Percentiles rank a stretch among this genome's conserved stretches.
Evolutionary conservation across 305 asterid genomes (phyloP).

Genomic region (Fraxinus baroniana): DNA sequence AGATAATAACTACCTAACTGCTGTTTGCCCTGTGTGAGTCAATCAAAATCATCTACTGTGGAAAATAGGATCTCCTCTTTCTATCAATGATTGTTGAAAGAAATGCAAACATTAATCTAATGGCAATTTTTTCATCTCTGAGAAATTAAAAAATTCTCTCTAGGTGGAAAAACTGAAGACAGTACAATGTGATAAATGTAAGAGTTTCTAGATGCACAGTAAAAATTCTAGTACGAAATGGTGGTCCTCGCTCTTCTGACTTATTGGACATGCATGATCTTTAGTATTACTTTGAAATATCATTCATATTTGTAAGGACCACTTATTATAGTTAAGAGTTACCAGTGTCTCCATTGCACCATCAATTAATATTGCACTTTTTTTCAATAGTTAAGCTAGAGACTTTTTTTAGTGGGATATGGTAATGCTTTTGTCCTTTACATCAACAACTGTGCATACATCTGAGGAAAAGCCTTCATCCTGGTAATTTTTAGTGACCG

Average conservation of each 20-base stretch:
- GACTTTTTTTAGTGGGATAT: neutral
- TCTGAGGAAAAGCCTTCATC: neutral
- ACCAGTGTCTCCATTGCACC: neutral
- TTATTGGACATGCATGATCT: neutral
- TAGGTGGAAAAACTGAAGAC: neutral
- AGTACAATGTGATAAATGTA: neutral
- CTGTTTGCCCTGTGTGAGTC: neutral
- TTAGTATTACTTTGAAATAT: neutral
- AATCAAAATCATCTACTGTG: neutral
- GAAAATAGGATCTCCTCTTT: neutral
- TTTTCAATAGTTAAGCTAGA: neutral
- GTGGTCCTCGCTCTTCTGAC: neutral
- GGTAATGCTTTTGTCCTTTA: neutral
- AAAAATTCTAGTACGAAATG: neutral
- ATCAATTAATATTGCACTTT: neutral
- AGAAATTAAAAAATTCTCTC: neutral
- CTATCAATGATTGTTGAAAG: neutral
- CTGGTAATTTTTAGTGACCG: neutral
- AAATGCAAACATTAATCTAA: neutral
- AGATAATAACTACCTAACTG: neutral
- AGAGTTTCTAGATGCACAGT: neutral
- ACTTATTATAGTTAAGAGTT: neutral
- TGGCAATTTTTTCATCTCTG: neutral
- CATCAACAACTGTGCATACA: neutral
- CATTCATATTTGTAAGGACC: neutral